Evolutionary conservation across 2,329 filamentous ascomycete genomes (phyloP).

Genomic region (Colletotrichum navitas): DNA sequence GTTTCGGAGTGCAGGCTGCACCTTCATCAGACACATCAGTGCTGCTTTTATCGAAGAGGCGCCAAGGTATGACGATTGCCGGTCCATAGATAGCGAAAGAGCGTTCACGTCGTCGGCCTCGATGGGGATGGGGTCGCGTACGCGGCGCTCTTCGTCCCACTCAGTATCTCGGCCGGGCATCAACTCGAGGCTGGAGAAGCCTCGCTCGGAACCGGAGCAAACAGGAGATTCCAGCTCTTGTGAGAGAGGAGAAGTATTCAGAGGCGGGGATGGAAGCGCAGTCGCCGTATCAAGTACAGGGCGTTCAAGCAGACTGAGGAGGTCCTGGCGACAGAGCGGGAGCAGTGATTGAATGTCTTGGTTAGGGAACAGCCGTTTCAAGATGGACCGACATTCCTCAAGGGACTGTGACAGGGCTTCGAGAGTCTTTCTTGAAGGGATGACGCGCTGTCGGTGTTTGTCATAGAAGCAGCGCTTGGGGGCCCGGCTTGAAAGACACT

Average conservation of each 20-base stretch:
- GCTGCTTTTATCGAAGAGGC: constrained; percentile 82
- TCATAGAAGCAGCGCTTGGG: constrained; percentile 85
- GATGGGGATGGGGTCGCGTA: constrained; percentile 67
- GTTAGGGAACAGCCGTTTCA: constrained; percentile 72
- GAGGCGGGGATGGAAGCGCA: constrained; percentile 65
- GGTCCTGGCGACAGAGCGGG: constrained; percentile 69
- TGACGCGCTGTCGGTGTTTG: constrained; percentile 81
- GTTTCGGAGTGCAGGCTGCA: constrained; percentile 61
- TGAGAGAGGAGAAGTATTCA: constrained; percentile 63
- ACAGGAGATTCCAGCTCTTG: constrained; percentile 63
- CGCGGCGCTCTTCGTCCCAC: constrained; percentile 74
- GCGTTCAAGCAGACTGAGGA: constrained; percentile 69
- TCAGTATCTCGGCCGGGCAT: constrained; percentile 74
- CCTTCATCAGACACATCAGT: constrained; percentile 76
- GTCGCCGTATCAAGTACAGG: constrained; percentile 55
- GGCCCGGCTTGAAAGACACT: constrained; percentile 85
- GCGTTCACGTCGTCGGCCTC: constrained; percentile 72
- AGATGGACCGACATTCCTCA: constrained; percentile 74
- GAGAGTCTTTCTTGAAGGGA: constrained; percentile 81
- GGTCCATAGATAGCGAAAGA: constrained; percentile 70
- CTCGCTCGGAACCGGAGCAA: constrained; percentile 63
- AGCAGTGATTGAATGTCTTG: constrained; percentile 65
- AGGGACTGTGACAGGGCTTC: constrained; percentile 74
- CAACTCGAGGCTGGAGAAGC: constrained; percentile 71
- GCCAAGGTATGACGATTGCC: constrained; percentile 75